Percentiles rank a stretch among this genome's conserved stretches.
Evolutionary conservation across 2,329 filamentous ascomycete genomes (phyloP).

Genomic region (Fusarium papillatum): DNA sequence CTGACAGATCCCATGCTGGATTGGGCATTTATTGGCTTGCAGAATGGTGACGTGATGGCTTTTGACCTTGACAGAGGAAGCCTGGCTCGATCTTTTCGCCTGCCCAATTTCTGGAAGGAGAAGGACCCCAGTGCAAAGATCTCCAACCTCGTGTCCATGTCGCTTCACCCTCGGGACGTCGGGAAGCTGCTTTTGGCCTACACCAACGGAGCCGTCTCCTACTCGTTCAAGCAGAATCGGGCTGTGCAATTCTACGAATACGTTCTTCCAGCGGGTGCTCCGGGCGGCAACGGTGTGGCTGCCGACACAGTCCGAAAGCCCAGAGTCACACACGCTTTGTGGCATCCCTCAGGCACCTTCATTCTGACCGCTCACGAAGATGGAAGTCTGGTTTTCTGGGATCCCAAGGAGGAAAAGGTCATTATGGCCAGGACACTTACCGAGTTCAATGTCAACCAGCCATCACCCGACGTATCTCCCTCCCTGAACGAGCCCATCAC

Average conservation of each 20-base stretch:
- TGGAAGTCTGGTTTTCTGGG: conserved; percentile 94
- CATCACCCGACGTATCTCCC: conserved; percentile 64
- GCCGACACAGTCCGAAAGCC: conserved; percentile 77
- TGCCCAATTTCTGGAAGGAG: conserved; percentile 90
- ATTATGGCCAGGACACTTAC: conserved; percentile 87
- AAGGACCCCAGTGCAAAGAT: conserved; percentile 75
- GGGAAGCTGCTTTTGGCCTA: conserved; percentile 95
- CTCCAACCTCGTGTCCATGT: conserved; percentile 78
- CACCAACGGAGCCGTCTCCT: conserved; percentile 86
- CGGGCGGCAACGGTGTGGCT: conserved; percentile 80
- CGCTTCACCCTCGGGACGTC: conserved; percentile 92
- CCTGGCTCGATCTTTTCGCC: conserved; percentile 77
- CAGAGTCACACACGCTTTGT: conserved; percentile 84
- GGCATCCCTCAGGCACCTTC: conserved; percentile 96
- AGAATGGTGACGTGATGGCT: conserved; percentile 88
- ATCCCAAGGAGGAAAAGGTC: conserved; percentile 87
- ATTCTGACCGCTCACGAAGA: conserved; percentile 91
- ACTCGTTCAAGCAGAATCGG: conserved; percentile 94
- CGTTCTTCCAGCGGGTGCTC: conserved; percentile 83
- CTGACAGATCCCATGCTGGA: conserved; percentile 92
- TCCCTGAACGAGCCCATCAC: conserved; percentile 80
- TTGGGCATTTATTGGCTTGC: conserved; percentile 89
- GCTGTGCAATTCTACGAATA: conserved; percentile 87
- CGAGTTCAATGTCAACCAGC: conserved; percentile 80
- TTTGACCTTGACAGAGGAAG: conserved; percentile 91